phyloP scores from a whole-genome alignment of 2,329 filamentous ascomycete genomes.

The Paecilomyces formosus region DNA sequence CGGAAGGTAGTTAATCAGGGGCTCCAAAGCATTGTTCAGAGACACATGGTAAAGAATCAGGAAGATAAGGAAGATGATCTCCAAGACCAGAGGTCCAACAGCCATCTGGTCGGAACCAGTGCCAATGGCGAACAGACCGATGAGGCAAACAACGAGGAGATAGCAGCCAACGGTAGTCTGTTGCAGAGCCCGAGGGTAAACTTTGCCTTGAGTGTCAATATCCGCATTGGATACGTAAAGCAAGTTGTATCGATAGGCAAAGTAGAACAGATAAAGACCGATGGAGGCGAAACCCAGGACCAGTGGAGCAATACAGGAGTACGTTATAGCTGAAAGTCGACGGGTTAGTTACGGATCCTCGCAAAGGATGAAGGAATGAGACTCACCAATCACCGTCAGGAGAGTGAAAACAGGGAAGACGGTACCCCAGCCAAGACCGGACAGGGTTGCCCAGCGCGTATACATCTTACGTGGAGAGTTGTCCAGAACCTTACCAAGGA shows the following conservation, averaged over 20 bases:
- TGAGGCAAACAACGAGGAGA: constrained; percentile 70
- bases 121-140: constrained; percentile 73
- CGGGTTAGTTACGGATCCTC: neutral
- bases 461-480: constrained; percentile 76
- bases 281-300: constrained; percentile 74
- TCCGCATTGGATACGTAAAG: constrained; percentile 76
- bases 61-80: constrained; percentile 69
- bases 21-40: constrained; percentile 65
- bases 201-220: constrained; percentile 80
- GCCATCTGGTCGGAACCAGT: constrained; percentile 54
- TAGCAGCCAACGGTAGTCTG: constrained; percentile 82
- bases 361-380: neutral
- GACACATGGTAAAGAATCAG: constrained; percentile 66
- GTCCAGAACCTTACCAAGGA: constrained; percentile 68
- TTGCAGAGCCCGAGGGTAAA: constrained; percentile 80
- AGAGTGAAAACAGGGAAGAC: constrained; percentile 75
- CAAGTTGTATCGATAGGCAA: constrained; percentile 85
- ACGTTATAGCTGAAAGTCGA: constrained; percentile 60
- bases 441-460: constrained; percentile 65
- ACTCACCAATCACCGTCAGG: constrained; percentile 68
- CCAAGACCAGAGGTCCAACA: constrained; percentile 63
- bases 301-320: constrained; percentile 78
- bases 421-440: constrained; percentile 74
- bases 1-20: constrained; percentile 71
- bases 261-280: constrained; percentile 73